Base-by-base conservation (phyloP, 106 monocot genomes). In the Allium fistulosum region DNA sequence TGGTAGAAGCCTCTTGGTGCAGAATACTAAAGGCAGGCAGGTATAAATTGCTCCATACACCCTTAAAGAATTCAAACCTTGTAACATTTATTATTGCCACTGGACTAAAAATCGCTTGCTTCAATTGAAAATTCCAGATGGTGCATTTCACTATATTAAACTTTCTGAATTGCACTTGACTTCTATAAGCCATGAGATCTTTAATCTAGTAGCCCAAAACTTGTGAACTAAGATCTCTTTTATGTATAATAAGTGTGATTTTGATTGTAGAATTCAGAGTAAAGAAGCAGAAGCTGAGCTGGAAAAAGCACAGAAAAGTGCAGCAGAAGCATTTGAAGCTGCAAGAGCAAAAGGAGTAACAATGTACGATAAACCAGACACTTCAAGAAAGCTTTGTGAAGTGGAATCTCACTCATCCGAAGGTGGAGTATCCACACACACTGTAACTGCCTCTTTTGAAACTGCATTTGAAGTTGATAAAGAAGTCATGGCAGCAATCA, bases 1-100 rank as follows among this genome's bases (percentile, higher is more conserved):
- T 96, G 88, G 74, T 96, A 53, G 96, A 96, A 82, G 96, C 78
- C 46, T 91, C 91, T 65, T 96, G 96, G 96, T 91, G 88, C 59
- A 64, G 88, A 75, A 85, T 96, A 51, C 81, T 96, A 73, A 78
- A 66, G 67, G 96, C 91, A 72, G 88, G 91, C 46, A 88, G 96
- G 96, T 86, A 51, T 13, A 72, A 62, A 5, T 22, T 22, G 22
- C 22, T 22, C 22, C 22, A 22, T 22, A 22, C 22, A 22, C 22
- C 1, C 22, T 22, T 22, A 22, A 22, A 22, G 22, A 22, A 22
- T 22, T 22, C 22, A 22, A 22, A 0, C 22, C 22, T 0, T 22
- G 22, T 22, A 22, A 22, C 22, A 22, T 22, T 22, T 22, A 22
- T 22, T 22, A 22, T 22, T 22, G 22, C 22, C 22, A 37, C 37